Base-by-base conservation (phyloP, 768 basidiomycete genomes). In the Kwoniella sp. region DNA sequence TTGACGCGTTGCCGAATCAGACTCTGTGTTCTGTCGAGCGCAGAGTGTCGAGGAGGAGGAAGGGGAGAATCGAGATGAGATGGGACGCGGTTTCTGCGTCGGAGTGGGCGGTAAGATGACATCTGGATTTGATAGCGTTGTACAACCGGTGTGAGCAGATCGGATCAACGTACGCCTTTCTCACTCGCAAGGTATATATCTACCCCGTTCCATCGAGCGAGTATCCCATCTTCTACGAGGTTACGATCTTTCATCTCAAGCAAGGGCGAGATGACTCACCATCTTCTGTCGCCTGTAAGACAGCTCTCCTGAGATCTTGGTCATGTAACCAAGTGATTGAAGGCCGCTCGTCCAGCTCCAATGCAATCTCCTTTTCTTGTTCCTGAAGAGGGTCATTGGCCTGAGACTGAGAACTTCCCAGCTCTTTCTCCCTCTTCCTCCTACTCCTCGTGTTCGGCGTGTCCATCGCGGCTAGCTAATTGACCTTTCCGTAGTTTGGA, bases 391-490 rank as follows among this genome's bases (percentile, higher is more conserved):
- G n/a, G n/a, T n/a, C n/a, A n/a, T n/a, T n/a, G n/a, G n/a, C n/a
- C n/a, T n/a, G n/a, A 8, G 41, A 45, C 17, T 65, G 66, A 15
- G 64, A 65, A 29, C 61, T 51, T 20, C 55, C 51, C 30, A 58
- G 53, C 34, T 68, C 68, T 31, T 68, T 48, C 50, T 70, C 72
- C 51, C 74, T 53, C 52, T 76, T 76, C 45, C 60, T 45, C 68
- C 74, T 63, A 37, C 67, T 67, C 26, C 74, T 37, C 17, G 72
- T 76, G 22, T 69, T 72, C 22, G 74, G 74, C 29, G 74, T 72
- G 23, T 73, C 72, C 72, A 71, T 69, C 31, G 38, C 28, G 47
- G 7, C 13, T 37, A 5, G 13, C 7, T 37, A 13, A 13, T 13
- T 37, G 34, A 37, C 34, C 34, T 37, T 37, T n/a, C n/a, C n/a